phyloP scores from a whole-genome alignment of 1,139 yeast species.

The Yarrowia galli region DNA sequence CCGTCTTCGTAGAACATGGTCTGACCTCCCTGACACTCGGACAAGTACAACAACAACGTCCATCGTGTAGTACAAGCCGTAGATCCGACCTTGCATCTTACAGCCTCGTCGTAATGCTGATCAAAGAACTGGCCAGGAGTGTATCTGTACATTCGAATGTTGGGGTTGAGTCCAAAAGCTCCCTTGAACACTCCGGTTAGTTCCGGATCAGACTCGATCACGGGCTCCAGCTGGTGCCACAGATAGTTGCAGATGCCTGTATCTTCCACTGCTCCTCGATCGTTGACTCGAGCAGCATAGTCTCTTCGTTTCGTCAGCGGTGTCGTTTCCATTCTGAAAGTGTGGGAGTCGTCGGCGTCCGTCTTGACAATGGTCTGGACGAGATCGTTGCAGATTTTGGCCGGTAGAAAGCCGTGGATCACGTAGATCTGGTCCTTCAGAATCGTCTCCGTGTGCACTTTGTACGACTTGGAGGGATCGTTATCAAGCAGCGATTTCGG shows the following conservation, averaged over 20 bases:
- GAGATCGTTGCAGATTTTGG: slow-evolving; percentile 57
- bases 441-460: slow-evolving; percentile 40
- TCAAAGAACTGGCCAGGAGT: slow-evolving; percentile 67
- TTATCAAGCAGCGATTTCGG: slow-evolving; percentile 41
- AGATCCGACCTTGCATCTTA: slow-evolving; percentile 49
- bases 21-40: slow-evolving; percentile 70
- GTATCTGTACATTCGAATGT: slow-evolving; percentile 65
- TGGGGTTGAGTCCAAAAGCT: slow-evolving; percentile 64
- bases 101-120: slow-evolving; percentile 69
- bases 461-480: slow-evolving; percentile 38
- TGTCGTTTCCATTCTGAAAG: slow-evolving; percentile 41
- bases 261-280: slow-evolving; percentile 58
- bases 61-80: slow-evolving; percentile 58
- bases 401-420: slow-evolving; percentile 57
- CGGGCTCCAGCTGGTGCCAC: slow-evolving; percentile 56
- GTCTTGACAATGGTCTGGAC: slow-evolving; percentile 44
- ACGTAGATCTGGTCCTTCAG: slow-evolving; percentile 56
- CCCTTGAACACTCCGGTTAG: slow-evolving; percentile 48
- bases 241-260: slow-evolving; percentile 53
- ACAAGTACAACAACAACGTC: slow-evolving; percentile 67
- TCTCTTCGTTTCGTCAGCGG: slow-evolving; percentile 50
- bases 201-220: slow-evolving; percentile 46
- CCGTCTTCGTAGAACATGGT: slow-evolving; percentile 61
- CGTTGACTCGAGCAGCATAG: slow-evolving; percentile 68
- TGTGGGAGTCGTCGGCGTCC: slow-evolving; percentile 2